phyloP scores from a whole-genome alignment of 768 basidiomycete species.

The Hygrocybe punicea region DNA sequence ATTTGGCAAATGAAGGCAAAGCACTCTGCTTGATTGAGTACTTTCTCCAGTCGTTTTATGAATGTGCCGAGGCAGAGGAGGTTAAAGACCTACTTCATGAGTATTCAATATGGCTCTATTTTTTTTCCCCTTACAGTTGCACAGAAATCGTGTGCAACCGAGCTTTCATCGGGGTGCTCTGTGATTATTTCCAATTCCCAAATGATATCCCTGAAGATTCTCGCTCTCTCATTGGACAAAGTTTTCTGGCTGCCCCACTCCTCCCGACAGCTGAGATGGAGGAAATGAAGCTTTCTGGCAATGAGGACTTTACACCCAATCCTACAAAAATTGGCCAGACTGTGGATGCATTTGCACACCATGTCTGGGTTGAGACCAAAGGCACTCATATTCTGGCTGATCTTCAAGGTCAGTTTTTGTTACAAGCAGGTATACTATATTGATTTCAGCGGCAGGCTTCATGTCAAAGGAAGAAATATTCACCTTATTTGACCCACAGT shows the following conservation, averaged over 20 bases:
- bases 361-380: conserved; percentile 14
- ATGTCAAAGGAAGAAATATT: not conserved
- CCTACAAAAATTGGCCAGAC: conserved; percentile 12
- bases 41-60: conserved; percentile 5
- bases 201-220: not conserved
- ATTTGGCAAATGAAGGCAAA: not conserved
- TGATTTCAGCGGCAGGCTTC: conserved; percentile 2
- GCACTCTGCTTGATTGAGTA: not conserved
- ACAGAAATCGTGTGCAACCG: not conserved
- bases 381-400: conserved; percentile 13
- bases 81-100: not conserved
- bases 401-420: conserved; percentile 16
- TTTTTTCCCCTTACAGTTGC: not conserved
- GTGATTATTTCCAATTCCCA: too few species aligned
- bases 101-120: too few species aligned
- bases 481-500: conserved; percentile 13
- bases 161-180: not conserved
- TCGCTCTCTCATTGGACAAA: not conserved
- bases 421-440: not conserved
- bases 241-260: not conserved
- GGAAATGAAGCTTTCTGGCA: conserved; percentile 18
- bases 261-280: not conserved
- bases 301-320: conserved; percentile 10
- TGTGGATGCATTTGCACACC: conserved; percentile 24
- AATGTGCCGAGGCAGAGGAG: not conserved